Base-by-base conservation (phyloP, 2,329 filamentous ascomycete species). In the Microcyclosporella mali region DNA sequence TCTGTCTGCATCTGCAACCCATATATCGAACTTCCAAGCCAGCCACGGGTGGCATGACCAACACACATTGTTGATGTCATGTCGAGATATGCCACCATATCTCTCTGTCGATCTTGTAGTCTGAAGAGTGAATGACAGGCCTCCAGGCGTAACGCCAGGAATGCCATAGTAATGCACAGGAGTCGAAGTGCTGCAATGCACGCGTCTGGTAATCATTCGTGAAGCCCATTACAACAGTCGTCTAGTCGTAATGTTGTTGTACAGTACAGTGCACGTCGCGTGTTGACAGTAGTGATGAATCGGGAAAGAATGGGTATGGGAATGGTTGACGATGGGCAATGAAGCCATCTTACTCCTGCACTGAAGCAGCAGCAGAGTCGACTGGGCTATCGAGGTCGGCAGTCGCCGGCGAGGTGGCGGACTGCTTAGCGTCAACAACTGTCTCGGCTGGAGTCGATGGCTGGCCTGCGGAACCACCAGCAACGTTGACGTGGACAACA, bases 11-110 rank as follows among this genome's bases (percentile, higher is more conserved):
- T 25, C 21, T 25, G 21, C 21, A 25, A n/a, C 16, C 21, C 21
- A 9, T n/a, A 36, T 21, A 36, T 36, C 31, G 19, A 45, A 25
- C 34, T 47, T 45, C 41, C 51, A 45, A 54, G 49, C 42, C 54
- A 49, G 47, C 51, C 49, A 52, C 50, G 31, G 46, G 46, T 43
- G 55, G 50, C 50, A 51, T 49, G 51, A 52, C 52, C 45, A 53
- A 52, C 53, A 56, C 47, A 58, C 51, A 53, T 58, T 48, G 48
- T 52, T 51, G 48, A 56, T 55, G 53, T 50, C 45, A 52, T 50
- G 51, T 43, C 41, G 44, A 37, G 16, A 51, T 29, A 53, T 53
- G 51, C 49, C 48, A 44, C 43, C 51, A 53, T 51, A 53, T 53
- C 44, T 44, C 49, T 48, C 46, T 48, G 40, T 36, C 27, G 16